Evolutionary conservation across 306 rosid genomes (phyloP).

Genomic region (Arachis stenosperma): DNA sequence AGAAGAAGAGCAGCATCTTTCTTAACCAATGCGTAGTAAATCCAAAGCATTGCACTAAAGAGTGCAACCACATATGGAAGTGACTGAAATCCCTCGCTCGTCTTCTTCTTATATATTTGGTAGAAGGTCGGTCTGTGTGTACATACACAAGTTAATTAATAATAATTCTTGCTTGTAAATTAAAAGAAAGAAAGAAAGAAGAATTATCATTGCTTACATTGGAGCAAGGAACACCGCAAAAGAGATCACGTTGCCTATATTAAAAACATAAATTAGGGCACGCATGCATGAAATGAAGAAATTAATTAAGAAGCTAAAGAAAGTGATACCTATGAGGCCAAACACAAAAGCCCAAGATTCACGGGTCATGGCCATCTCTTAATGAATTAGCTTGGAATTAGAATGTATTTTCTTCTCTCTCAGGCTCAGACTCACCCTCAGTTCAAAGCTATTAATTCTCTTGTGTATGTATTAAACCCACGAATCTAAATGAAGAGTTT

Average conservation of each 20-base stretch:
- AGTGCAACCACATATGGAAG: conserved; percentile 87
- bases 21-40: conserved; percentile 82
- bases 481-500: conserved; percentile 35
- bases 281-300: background rate
- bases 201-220: conserved; percentile 54
- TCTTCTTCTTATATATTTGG: conserved; percentile 75
- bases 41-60: conserved; percentile 86
- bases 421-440: conserved; percentile 36
- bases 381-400: conserved; percentile 28
- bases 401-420: conserved; percentile 12
- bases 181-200: no score
- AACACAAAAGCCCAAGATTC: conserved; percentile 61
- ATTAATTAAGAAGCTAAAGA: no score
- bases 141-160: background rate
- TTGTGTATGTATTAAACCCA: conserved; percentile 13
- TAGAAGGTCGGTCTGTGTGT: conserved; percentile 81
- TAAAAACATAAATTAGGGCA: background rate
- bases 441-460: conserved; percentile 28
- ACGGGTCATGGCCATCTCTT: conserved; percentile 58
- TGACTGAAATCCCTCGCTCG: conserved; percentile 78
- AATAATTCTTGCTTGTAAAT: background rate
- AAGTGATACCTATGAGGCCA: conserved; percentile 74
- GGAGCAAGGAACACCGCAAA: conserved; percentile 90
- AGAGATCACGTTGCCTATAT: conserved; percentile 80
- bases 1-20: conserved; percentile 67